phyloP scores from a whole-genome alignment of 2,329 filamentous ascomycete genomes.

The Blumeriella jaapii region DNA sequence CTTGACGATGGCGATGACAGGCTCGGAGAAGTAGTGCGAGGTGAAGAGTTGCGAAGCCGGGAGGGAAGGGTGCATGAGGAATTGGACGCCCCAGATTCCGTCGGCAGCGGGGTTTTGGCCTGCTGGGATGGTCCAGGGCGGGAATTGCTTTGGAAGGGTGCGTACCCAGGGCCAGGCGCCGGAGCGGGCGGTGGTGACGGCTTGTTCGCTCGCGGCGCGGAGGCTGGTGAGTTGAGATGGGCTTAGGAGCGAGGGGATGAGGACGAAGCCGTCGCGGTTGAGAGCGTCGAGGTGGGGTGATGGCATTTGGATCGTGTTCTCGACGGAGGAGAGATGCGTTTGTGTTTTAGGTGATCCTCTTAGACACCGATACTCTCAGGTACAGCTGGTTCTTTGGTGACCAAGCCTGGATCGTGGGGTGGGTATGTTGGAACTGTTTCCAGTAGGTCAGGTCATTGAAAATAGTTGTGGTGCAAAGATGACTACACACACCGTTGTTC shows the following conservation, averaged over 20 bases:
- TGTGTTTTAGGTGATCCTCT: not conserved
- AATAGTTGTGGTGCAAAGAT: no score
- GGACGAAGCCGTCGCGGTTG: slow-evolving; percentile 62
- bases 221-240: slow-evolving; percentile 44
- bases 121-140: slow-evolving; percentile 56
- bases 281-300: slow-evolving; percentile 32
- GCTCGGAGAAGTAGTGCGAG: slow-evolving; percentile 58
- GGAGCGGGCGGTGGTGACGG: slow-evolving; percentile 50
- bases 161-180: slow-evolving; percentile 74
- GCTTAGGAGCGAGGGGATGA: slow-evolving; percentile 54
- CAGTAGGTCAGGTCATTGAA: no score
- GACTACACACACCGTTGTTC: no score
- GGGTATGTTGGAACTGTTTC: no score
- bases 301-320: no score
- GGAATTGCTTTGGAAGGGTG: slow-evolving; percentile 82
- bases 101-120: slow-evolving; percentile 32
- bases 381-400: no score
- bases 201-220: slow-evolving; percentile 44
- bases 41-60: slow-evolving; percentile 51
- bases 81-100: slow-evolving; percentile 86
- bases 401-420: not conserved
- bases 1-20: slow-evolving; percentile 50
- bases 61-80: slow-evolving; percentile 65
- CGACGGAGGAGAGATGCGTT: not conserved
- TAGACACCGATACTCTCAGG: not conserved